Conservation (phyloP, 345 rosid species). For the Gynandropsis gynandra region DNA sequence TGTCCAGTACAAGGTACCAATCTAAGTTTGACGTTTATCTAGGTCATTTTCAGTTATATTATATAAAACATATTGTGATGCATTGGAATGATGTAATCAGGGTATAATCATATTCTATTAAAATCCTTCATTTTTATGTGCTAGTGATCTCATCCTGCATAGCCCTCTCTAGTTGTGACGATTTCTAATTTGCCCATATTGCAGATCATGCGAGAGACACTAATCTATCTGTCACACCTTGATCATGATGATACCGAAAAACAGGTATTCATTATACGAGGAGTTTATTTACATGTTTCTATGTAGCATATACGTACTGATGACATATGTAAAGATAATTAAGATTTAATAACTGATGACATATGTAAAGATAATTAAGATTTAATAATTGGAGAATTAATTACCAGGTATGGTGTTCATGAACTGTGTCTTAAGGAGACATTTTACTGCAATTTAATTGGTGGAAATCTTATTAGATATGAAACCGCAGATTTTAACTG, state of each 20-base stretch:
- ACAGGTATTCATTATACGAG: conserved; percentile 46
- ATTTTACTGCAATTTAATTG: background rate
- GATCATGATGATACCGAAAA: conserved; percentile 98
- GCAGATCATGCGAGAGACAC: conserved; percentile 98
- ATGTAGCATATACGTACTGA: no score
- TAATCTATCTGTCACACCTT: conserved; percentile 88
- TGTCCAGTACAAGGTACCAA: conserved; percentile 85
- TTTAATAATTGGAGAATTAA: conserved; percentile 3
- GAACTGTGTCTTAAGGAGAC: background rate
- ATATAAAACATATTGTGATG: background rate
- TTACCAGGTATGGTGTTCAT: conserved; percentile 9
- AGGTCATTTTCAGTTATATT: conserved; percentile 7
- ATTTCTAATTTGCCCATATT: conserved; percentile 15
- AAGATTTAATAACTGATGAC: background rate
- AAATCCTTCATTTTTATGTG: conserved; percentile 8
- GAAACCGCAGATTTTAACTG: background rate
- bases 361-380: conserved; percentile 7
- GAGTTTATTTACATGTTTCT: background rate
- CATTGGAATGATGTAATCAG: conserved; percentile 5
- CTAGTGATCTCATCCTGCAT: no score
- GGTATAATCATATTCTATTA: background rate
- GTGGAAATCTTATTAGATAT: background rate
- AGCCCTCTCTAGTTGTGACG: background rate
- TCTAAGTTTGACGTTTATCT: conserved; percentile 6
- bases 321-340: background rate